A percentile compares a stretch with the other conserved stretches of the same genome.
These are phyloP conservation scores for Moricandia arvensis DNA, from an alignment of 345 rosid species.

Conservation along the genomic window DNA sequence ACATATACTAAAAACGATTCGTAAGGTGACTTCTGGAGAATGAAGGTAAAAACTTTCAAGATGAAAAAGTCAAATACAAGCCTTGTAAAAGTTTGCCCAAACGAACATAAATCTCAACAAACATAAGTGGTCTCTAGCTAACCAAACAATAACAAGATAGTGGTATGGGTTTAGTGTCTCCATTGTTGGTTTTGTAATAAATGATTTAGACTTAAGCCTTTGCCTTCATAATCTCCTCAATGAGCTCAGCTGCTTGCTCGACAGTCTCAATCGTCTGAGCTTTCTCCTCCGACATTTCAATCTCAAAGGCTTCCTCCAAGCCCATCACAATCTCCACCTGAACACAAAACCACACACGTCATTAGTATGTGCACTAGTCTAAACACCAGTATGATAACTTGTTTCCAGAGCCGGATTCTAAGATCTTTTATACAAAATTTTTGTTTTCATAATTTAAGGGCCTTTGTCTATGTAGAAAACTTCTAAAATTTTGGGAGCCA, in stretches of 20 bases:
- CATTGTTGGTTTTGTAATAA: background rate
- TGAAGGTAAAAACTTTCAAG: background rate
- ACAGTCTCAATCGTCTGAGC: constrained; percentile 60
- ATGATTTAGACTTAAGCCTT: constrained; percentile 10
- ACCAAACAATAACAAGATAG: constrained; percentile 13
- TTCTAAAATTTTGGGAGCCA: no score
- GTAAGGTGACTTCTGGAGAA: background rate
- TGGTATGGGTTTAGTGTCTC: background rate
- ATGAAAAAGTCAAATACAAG: background rate
- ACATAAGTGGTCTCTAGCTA: constrained; percentile 11
- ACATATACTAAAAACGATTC: background rate
- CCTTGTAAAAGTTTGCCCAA: constrained; percentile 4
- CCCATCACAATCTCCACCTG: constrained; percentile 85
- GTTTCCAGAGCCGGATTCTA: background rate
- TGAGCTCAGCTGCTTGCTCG: constrained; percentile 74
- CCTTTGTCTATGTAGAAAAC: no score
- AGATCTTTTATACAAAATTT: no score
- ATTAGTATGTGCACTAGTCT: background rate
- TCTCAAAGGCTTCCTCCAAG: constrained; percentile 70
- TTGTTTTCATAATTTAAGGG: no score
- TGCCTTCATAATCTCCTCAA: constrained; percentile 48
- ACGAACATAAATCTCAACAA: background rate
- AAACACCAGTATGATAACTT: background rate
- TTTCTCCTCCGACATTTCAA: constrained; percentile 66
- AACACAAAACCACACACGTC: background rate